phyloP scores from a whole-genome alignment of 1,284 basidiomycete species.

The Laetiporus sulphureus region DNA sequence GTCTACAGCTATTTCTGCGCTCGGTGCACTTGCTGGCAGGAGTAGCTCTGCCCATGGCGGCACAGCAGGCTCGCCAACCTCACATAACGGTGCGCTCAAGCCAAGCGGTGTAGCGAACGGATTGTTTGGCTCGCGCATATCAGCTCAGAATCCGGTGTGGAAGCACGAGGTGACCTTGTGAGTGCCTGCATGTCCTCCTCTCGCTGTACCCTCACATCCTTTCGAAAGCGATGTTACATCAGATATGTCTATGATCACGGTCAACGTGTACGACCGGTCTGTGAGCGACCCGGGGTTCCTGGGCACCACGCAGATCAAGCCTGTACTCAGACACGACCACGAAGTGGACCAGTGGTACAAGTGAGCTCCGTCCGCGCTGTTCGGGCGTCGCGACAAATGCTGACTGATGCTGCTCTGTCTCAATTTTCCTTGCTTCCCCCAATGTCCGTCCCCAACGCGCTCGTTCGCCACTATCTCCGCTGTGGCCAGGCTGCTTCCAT shows the following conservation, averaged over 20 bases:
- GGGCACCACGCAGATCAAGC: slow-evolving; percentile 89
- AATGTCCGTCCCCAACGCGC: background rate
- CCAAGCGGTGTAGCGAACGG: slow-evolving; percentile 30
- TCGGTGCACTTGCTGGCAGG: slow-evolving; percentile 53
- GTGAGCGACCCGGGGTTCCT: slow-evolving; percentile 84
- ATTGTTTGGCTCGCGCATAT: slow-evolving; percentile 53
- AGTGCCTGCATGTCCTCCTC: slow-evolving; percentile 29
- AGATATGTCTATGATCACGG: slow-evolving; percentile 76
- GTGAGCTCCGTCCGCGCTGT: slow-evolving; percentile 37
- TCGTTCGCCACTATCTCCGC: background rate
- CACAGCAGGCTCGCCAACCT: slow-evolving; percentile 27
- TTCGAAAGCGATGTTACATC: slow-evolving; percentile 87
- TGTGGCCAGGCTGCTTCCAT: slow-evolving; percentile 57
- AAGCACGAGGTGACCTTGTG: slow-evolving; percentile 98
- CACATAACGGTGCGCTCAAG: slow-evolving; percentile 32
- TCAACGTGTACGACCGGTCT: slow-evolving; percentile 90
- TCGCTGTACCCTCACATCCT: slow-evolving; percentile 5
- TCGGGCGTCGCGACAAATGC: background rate
- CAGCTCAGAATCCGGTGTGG: slow-evolving; percentile 92
- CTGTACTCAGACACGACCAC: slow-evolving; percentile 84
- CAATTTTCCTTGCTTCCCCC: no score
- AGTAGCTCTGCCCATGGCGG: slow-evolving; percentile 24
- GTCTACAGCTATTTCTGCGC: slow-evolving; percentile 55
- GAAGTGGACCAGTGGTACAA: slow-evolving; percentile 98
- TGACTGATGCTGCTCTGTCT: background rate